Evolutionary conservation across 495 filamentous ascomycete genomes (phyloP), one percentile per base, ranked within the genome.

Genomic region (Aspergillus ostianus): DNA sequence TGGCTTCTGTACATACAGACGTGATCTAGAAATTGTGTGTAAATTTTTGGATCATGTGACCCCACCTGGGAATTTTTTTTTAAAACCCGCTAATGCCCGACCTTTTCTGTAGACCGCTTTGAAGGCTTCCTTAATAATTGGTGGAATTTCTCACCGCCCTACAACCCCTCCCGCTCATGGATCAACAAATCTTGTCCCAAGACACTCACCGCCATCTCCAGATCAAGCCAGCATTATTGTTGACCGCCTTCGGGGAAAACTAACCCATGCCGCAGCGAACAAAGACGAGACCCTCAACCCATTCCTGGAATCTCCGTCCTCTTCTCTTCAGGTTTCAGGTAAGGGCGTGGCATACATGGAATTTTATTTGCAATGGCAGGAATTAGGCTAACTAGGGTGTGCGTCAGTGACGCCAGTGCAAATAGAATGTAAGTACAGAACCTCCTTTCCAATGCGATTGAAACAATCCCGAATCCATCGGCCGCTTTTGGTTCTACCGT

Each of bases 41-140:
- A 71, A 74, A 74, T 74, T 76, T 74, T 53, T 57, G 53, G 64
- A 60, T 77, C 72, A 76, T 68, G 72, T 74, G 72, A 66, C 59
- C 61, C 47, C 50, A 66, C 63, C 64, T 66, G 69, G 74, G 48
- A 53, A 44, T 50, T 60, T 63, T 65, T 64, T 62, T 65, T 61
- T 55, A 45, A 41, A 62, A 45, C 21, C 36, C 46, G 8, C 45
- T 18, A 27, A 19, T 29, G 49, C 48, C 32, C 23, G 60, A 27
- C 10, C 51, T 30, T 19, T 26, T 30, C 15, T 27, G 10, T n/a
- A 56, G 53, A 77, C 72, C 73, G 70, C 68, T 61, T 45, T n/a
- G n/a, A 53, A 23, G n/a, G 17, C 15, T 1, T 13, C 36, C 21
- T 23, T 19, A 18, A 45, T 21, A 30, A 51, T 58, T 56, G 60